Base-by-base conservation (phyloP, 768 basidiomycete genomes). In the Sporobolomyces phaffii region DNA sequence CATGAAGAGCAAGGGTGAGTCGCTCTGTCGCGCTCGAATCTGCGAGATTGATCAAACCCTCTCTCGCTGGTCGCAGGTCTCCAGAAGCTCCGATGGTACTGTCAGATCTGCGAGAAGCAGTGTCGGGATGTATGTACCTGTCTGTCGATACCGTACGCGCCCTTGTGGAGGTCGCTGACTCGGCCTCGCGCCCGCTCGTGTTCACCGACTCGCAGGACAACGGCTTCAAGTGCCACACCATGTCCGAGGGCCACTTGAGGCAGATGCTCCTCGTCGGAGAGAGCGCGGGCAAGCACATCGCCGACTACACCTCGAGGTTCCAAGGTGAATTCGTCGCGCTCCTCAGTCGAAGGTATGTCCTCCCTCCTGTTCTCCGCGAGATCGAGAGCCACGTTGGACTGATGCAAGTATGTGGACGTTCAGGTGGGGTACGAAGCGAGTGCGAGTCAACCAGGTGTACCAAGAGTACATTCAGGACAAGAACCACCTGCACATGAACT, bases 51-150 rank as follows among this genome's bases (percentile, higher is more conserved):
- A 24, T 31, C 20, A n/a, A 15, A 26, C 34, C 3, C 8, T 14
- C 34, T n/a, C 11, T 20, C 26, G 10, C 24, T n/a, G 14, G 44
- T 24, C 22, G 44, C 59, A 24, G 92, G 73, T 82, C 94, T 53
- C 17, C 94, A 96, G 78, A 86, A 91, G 75, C 84, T 98, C 70
- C 84, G 93, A 69, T 98, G 93, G 94, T 99, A 90, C 80, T 98
- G 94, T 76, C 94, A 99, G 82, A 90, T 98, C 72, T 98, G 96
- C 84, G 81, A 97, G 83, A 99, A 99, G 77, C 94, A 98, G 79
- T 98, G 94, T 78, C 82, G 93, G 18, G 70, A 71, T 47, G 68
- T 68, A n/a, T 45, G 24, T 17, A 26, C 31, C 22, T n/a, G n/a
- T 10, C 29, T 33, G 9, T 51, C 29, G 34, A n/a, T 4, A 11